Evolutionary conservation across 352 stramenopile species (phyloP).

Genomic region (Pythium utonaiense): DNA sequence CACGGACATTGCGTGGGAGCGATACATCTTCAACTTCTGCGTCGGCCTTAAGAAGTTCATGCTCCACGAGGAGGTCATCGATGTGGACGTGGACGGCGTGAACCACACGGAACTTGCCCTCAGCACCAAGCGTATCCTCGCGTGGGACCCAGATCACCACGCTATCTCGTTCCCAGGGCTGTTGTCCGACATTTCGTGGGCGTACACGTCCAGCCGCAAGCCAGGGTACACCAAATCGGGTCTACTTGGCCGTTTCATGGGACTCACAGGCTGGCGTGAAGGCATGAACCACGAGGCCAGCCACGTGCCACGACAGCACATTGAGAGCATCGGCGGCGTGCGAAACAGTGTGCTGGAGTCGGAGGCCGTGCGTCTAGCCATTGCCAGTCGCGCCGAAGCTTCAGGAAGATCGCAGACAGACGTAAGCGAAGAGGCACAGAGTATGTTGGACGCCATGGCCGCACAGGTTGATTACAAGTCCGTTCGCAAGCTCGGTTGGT

Average conservation of each 20-base stretch:
- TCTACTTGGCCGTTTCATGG: slow-evolving; percentile 80
- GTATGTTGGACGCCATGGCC: slow-evolving; percentile 74
- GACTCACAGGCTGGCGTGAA: slow-evolving; percentile 82
- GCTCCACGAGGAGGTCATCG: slow-evolving; percentile 79
- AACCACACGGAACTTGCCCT: slow-evolving; percentile 81
- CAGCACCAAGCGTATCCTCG: slow-evolving; percentile 74
- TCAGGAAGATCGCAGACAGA: slow-evolving; percentile 38
- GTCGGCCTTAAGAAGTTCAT: slow-evolving; percentile 77
- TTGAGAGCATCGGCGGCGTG: slow-evolving; percentile 57
- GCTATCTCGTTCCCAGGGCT: slow-evolving; percentile 83
- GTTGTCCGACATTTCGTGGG: slow-evolving; percentile 84
- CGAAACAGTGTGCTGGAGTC: slow-evolving; percentile 74
- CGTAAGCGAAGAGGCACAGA: slow-evolving; percentile 49
- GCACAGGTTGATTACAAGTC: slow-evolving; percentile 73
- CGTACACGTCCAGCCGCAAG: slow-evolving; percentile 86
- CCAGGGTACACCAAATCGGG: slow-evolving; percentile 85
- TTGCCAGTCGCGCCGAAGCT: slow-evolving; percentile 32
- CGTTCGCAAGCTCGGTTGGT: slow-evolving; percentile 68
- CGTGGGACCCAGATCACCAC: slow-evolving; percentile 88
- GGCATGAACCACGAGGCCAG: slow-evolving; percentile 85
- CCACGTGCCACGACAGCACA: slow-evolving; percentile 68
- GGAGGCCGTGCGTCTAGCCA: slow-evolving; percentile 47
- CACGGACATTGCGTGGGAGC: slow-evolving; percentile 66
- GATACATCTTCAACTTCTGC: slow-evolving; percentile 79
- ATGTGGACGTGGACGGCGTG: slow-evolving; percentile 75